Conservation (phyloP, 2,329 filamentous ascomycete genomes). For the Botrytis deweyae region DNA sequence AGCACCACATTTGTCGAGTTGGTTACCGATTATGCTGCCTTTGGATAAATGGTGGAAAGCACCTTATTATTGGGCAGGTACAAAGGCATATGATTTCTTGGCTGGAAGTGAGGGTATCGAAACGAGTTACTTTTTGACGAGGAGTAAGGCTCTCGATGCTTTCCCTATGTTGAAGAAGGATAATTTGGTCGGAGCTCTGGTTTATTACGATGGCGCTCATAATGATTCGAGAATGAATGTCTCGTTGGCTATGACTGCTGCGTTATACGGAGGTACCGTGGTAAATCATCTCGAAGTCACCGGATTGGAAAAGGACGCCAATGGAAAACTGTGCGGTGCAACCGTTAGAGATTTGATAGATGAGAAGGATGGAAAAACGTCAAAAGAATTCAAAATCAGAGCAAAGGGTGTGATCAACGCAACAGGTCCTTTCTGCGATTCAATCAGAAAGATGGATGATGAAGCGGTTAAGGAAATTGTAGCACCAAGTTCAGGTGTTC, state of each 20-base stretch:
- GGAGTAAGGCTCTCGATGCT: constrained; percentile 80
- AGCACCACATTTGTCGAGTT: constrained; percentile 69
- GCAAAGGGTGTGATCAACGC: constrained; percentile 86
- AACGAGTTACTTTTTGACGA: constrained; percentile 83
- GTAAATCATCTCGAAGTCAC: constrained; percentile 84
- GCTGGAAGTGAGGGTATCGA: constrained; percentile 86
- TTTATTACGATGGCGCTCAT: constrained; percentile 90
- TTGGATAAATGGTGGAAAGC: constrained; percentile 75
- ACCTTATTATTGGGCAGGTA: constrained; percentile 74
- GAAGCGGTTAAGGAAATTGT: constrained; percentile 72
- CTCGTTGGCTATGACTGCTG: constrained; percentile 81
- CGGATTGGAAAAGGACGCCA: constrained; percentile 68
- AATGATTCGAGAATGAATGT: constrained; percentile 94
- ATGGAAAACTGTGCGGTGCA: constrained; percentile 72
- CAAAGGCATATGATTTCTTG: constrained; percentile 81
- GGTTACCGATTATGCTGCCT: constrained; percentile 75
- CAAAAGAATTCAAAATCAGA: constrained; percentile 66
- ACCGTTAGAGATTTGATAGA: constrained; percentile 68
- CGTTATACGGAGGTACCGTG: constrained; percentile 80
- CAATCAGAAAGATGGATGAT: constrained; percentile 83
- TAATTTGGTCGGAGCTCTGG: constrained; percentile 74
- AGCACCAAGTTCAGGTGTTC: constrained; percentile 79
- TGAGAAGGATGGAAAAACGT: constrained; percentile 60
- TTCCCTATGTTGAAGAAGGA: constrained; percentile 87
- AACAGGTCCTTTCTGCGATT: constrained; percentile 84